A percentile compares a stretch with the other conserved stretches of the same genome.
Conservation (phyloP, 148 eudicot species). For the Mesembryanthemum crystallinum region DNA sequence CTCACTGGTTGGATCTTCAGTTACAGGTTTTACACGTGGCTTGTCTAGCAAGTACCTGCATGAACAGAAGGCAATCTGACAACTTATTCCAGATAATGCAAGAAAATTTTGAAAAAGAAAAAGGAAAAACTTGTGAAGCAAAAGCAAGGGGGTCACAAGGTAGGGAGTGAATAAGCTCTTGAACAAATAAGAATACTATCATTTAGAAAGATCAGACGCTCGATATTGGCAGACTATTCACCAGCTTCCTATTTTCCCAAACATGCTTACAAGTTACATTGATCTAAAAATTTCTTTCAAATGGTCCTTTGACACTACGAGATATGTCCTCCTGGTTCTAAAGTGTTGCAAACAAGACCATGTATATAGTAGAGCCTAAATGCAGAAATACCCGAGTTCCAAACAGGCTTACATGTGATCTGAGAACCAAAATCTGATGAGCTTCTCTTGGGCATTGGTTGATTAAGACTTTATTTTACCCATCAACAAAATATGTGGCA, state of each 20-base stretch:
- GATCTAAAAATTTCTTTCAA: background rate
- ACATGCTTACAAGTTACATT: background rate
- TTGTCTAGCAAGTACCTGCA: slow-evolving; percentile 76
- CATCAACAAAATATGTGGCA: background rate
- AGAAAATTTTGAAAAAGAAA: background rate
- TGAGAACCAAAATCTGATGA: too few species aligned
- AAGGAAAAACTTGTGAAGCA: too few species aligned
- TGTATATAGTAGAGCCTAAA: too few species aligned
- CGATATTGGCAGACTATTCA: background rate
- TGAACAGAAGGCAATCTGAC: background rate
- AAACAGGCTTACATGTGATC: too few species aligned
- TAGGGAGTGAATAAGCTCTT: background rate
- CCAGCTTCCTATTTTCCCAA: background rate
- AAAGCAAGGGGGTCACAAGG: background rate
- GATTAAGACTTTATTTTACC: too few species aligned
- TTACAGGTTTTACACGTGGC: slow-evolving; percentile 88
- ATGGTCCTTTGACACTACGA: background rate
- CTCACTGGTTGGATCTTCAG: slow-evolving; percentile 74
- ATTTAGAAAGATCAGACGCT: background rate
- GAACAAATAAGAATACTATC: background rate
- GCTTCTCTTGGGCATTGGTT: too few species aligned
- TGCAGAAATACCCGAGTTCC: too few species aligned
- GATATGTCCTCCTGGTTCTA: background rate
- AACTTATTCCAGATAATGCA: background rate
- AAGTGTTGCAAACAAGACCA: background rate